Evolutionary conservation across 1,284 basidiomycete genomes (phyloP).

Genomic region (Tilletia indica): DNA sequence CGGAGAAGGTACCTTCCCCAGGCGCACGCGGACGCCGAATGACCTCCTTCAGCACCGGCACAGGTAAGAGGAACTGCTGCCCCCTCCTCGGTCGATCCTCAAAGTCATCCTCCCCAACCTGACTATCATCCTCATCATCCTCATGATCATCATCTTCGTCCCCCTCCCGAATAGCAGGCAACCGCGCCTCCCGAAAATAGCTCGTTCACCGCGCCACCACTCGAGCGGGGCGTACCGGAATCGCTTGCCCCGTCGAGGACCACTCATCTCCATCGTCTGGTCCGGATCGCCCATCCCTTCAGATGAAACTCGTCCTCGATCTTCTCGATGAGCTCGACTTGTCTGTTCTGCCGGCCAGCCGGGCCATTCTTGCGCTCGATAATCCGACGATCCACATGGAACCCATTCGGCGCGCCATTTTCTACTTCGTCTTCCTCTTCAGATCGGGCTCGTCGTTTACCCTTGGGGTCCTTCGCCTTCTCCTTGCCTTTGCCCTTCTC

Average conservation of each 20-base stretch:
- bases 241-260: slow-evolving; percentile 73
- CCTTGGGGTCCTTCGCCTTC: neutral
- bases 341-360: neutral
- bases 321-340: slow-evolving; percentile 17
- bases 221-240: slow-evolving; percentile 75
- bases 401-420: slow-evolving; percentile 22
- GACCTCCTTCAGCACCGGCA: slow-evolving; percentile 74
- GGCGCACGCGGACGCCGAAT: slow-evolving; percentile 72
- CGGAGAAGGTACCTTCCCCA: slow-evolving; percentile 56
- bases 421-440: slow-evolving; percentile 24
- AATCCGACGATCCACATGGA: neutral
- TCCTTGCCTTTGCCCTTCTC: neutral
- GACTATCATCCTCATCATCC: slow-evolving; percentile 17
- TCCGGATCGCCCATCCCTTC: slow-evolving; percentile 20
- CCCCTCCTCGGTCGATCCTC: slow-evolving; percentile 35
- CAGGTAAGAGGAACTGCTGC: slow-evolving; percentile 62
- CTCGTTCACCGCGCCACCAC: slow-evolving; percentile 88
- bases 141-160: slow-evolving; percentile 25
- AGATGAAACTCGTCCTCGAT: slow-evolving; percentile 24
- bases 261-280: slow-evolving; percentile 57
- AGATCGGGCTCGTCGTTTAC: slow-evolving; percentile 13
- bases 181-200: slow-evolving; percentile 65
- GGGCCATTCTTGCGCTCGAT: neutral
- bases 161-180: slow-evolving; percentile 22
- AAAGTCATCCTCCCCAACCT: slow-evolving; percentile 36